These are phyloP conservation scores for Irpex rosettiformis DNA, from an alignment of 1,284 basidiomycete species.

Conservation along the genomic window DNA sequence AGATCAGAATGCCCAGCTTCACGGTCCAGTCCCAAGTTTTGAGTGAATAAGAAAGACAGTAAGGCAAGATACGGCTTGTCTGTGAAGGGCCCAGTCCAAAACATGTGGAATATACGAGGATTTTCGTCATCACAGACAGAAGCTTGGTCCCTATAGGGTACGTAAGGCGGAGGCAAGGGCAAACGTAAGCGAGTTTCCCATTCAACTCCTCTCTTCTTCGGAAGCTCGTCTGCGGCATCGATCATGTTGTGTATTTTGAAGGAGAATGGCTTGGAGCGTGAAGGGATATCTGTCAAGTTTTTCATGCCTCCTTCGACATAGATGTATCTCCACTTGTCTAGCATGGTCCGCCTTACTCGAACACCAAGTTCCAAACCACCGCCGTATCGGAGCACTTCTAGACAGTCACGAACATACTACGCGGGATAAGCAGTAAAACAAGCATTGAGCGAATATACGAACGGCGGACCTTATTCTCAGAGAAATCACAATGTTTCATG, in stretches of 20 bases:
- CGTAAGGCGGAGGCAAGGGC: constrained; percentile 34
- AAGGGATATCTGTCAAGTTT: constrained; percentile 30
- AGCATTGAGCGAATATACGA: not conserved
- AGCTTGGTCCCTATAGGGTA: constrained; percentile 34
- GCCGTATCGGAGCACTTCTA: constrained; percentile 68
- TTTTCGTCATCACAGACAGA: constrained; percentile 55
- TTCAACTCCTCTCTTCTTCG: constrained; percentile 40
- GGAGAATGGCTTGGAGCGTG: constrained; percentile 20
- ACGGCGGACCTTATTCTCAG: constrained; percentile 63
- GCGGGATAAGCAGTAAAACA: constrained; percentile 3
- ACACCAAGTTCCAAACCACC: constrained; percentile 61
- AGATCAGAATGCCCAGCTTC: constrained; percentile 32
- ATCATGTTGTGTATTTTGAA: constrained; percentile 25
- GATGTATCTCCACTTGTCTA: constrained; percentile 63
- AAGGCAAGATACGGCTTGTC: constrained; percentile 78
- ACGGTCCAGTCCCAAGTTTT: constrained; percentile 67
- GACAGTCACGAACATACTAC: constrained; percentile 75
- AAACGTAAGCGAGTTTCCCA: constrained; percentile 41
- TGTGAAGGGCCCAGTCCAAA: constrained; percentile 78
- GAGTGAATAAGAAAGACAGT: constrained; percentile 73
- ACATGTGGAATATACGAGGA: constrained; percentile 75
- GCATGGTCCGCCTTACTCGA: constrained; percentile 53
- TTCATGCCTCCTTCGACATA: constrained; percentile 52
- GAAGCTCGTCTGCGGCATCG: constrained; percentile 37
- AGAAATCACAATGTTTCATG: constrained; percentile 88